Percentiles rank a stretch among this genome's conserved stretches.
Conservation (phyloP, 2,329 filamentous ascomycete genomes). For the Fusarium sp. region DNA sequence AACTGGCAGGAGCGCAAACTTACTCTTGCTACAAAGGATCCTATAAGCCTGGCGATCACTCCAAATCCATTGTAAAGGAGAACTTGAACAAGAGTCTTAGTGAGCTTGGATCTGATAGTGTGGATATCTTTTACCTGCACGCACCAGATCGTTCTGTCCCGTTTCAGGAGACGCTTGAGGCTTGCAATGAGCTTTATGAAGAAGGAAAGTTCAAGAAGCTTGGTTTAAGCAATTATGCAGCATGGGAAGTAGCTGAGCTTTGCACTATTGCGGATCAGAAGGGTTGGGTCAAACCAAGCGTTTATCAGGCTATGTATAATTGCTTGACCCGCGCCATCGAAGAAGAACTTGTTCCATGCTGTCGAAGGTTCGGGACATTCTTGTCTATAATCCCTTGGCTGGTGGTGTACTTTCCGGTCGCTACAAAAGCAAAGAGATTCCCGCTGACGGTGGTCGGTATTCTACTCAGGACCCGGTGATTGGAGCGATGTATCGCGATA, state of each 20-base stretch:
- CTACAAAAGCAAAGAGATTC: slow-evolving; percentile 42
- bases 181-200: slow-evolving; percentile 73
- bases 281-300: slow-evolving; percentile 73
- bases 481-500: slow-evolving; percentile 2
- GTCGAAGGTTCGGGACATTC: slow-evolving; percentile 72
- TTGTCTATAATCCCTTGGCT: slow-evolving; percentile 76
- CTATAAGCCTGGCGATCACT: slow-evolving; percentile 1
- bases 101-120: background rate
- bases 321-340: slow-evolving; percentile 56
- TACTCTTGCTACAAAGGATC: slow-evolving; percentile 70
- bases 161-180: slow-evolving; percentile 74
- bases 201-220: slow-evolving; percentile 75
- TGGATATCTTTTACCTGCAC: slow-evolving; percentile 46
- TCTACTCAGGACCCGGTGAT: slow-evolving; percentile 29
- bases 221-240: slow-evolving; percentile 76
- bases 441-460: slow-evolving; percentile 34
- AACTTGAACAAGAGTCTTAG: background rate
- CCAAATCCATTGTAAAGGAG: background rate
- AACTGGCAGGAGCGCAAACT: slow-evolving; percentile 73
- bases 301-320: slow-evolving; percentile 78
- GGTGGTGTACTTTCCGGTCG: slow-evolving; percentile 76
- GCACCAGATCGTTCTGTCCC: slow-evolving; percentile 66
- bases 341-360: slow-evolving; percentile 38
- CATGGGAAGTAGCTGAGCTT: slow-evolving; percentile 78
- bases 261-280: slow-evolving; percentile 62